phyloP scores from a whole-genome alignment of 371 early-diverging fungal genomes.

The Chytridium lagenaria region DNA sequence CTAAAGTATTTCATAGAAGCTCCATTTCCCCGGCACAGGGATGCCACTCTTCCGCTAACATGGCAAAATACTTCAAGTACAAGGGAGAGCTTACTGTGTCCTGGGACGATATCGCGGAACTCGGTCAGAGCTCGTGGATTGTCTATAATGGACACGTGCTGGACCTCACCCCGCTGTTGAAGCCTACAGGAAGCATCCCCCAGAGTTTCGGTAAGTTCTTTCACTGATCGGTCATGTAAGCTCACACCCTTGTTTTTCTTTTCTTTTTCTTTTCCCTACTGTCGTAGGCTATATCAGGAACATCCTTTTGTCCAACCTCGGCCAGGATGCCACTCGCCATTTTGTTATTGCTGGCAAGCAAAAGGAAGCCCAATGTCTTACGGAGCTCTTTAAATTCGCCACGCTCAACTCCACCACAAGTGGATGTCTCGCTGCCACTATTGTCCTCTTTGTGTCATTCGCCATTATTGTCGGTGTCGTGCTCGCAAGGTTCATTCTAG shows the following conservation, averaged over 20 bases:
- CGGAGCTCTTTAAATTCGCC: constrained; percentile 46
- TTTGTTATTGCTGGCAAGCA: constrained; percentile 28
- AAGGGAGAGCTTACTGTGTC: constrained; percentile 1
- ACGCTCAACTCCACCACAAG: constrained; percentile 37
- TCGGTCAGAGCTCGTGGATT: not conserved
- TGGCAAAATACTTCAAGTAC: constrained; percentile 8
- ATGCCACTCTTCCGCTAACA: not conserved
- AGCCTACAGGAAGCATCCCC: not conserved
- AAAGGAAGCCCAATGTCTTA: constrained; percentile 44
- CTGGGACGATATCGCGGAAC: not conserved
- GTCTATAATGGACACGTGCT: constrained; percentile 40
- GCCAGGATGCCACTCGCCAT: constrained; percentile 44
- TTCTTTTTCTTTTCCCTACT: not conserved
- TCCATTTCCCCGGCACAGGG: not conserved
- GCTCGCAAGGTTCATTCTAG: constrained; percentile 45
- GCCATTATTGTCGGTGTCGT: constrained; percentile 46
- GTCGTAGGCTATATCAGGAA: constrained; percentile 17
- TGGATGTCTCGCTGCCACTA: constrained; percentile 46
- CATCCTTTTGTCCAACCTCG: constrained; percentile 30
- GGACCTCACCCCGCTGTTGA: constrained; percentile 28
- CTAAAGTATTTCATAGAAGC: no score
- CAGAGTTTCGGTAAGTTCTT: constrained; percentile 25
- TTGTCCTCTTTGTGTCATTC: constrained; percentile 46
- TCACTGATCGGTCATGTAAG: not conserved
- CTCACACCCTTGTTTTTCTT: not conserved